A percentile compares a stretch with the other conserved stretches of the same genome.
Conservation (phyloP, 2,329 filamentous ascomycete species). For the Paecilomyces dactylethromorphus region DNA sequence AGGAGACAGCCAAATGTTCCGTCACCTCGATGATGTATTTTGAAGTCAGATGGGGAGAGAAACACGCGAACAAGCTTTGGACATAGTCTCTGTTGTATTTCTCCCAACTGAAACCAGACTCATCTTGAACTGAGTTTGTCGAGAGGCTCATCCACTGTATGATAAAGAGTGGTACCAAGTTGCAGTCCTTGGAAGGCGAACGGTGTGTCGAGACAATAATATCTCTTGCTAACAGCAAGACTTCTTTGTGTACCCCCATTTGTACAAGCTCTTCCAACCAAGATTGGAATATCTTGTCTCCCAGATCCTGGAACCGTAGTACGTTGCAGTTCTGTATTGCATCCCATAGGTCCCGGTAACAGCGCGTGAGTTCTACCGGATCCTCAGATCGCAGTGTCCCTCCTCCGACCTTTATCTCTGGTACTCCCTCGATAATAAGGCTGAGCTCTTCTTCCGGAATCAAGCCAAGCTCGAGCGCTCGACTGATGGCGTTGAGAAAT, state of each 20-base stretch:
- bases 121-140: constrained; percentile 1
- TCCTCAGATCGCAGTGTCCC: constrained; percentile 10
- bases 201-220: constrained; percentile 23
- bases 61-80: constrained; percentile 13
- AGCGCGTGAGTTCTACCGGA: constrained; percentile 11
- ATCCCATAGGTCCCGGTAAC: constrained; percentile 29
- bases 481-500: constrained; percentile 19
- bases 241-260: constrained; percentile 4
- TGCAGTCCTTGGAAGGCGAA: constrained; percentile 4
- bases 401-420: constrained; percentile 10
- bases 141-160: constrained; percentile 16
- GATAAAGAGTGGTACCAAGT: constrained; percentile 22
- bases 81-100: constrained; percentile 9
- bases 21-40: constrained; percentile 25
- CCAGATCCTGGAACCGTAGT: constrained; percentile 25
- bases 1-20: constrained; percentile 19
- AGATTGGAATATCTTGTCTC: constrained; percentile 16
- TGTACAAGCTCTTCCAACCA: constrained; percentile 26
- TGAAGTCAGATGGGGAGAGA: constrained; percentile 17
- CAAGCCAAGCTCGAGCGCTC: constrained; percentile 27
- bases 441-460: constrained; percentile 26
- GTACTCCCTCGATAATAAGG: constrained; percentile 23
- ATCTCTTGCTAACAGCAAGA: constrained; percentile 19
- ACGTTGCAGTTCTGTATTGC: constrained; percentile 30
- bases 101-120: background rate